Percentiles rank a stretch among this genome's conserved stretches.
Conservation (phyloP, 352 stramenopile species). For the Blastocystis sp. region DNA sequence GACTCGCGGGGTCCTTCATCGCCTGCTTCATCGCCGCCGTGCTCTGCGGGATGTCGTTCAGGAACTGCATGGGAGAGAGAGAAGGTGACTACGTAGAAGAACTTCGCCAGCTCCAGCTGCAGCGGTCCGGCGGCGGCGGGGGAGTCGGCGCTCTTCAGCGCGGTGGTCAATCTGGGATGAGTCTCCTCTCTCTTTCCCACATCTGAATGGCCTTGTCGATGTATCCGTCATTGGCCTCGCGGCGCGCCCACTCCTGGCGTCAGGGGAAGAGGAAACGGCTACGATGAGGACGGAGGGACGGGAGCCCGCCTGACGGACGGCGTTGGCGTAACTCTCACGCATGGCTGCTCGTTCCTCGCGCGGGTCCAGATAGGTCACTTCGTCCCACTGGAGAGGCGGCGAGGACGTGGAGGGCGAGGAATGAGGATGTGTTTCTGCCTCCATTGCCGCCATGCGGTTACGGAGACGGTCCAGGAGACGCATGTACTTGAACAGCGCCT, state of each 20-base stretch:
- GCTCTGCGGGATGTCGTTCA: not conserved
- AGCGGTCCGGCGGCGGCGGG: not conserved
- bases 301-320: no score
- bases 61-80: not conserved
- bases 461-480: not conserved
- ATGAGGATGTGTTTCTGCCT: no score
- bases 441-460: not conserved
- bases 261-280: no score
- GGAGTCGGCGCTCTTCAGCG: not conserved
- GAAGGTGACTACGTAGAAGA: not conserved
- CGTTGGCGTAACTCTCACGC: not conserved
- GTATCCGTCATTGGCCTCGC: not conserved
- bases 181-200: not conserved
- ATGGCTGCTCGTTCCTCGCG: not conserved
- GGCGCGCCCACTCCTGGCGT: not conserved
- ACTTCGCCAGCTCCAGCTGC: constrained; percentile 9
- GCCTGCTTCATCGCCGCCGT: not conserved
- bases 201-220: constrained; percentile 15
- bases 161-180: not conserved
- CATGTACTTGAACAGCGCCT: not conserved
- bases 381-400: not conserved
- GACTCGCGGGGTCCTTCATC: not conserved
- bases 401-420: no score
- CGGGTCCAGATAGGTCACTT: not conserved
- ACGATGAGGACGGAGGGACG: no score